phyloP scores from a whole-genome alignment of 164 flowering plant genomes.

The Umbilicus rupestris region DNA sequence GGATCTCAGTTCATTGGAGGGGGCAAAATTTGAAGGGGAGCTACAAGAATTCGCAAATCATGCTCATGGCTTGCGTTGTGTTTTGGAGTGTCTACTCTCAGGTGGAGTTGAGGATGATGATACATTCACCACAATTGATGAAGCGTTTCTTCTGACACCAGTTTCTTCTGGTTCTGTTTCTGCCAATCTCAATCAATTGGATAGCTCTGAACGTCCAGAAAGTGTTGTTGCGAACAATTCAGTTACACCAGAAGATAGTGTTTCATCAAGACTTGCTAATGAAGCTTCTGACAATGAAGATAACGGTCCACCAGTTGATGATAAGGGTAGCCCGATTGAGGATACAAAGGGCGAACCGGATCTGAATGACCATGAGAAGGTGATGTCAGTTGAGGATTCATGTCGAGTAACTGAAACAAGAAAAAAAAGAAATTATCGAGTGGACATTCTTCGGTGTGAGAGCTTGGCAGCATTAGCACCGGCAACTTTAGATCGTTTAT shows the following conservation, averaged over 20 bases:
- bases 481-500: slow-evolving; percentile 73
- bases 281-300: slow-evolving; percentile 19
- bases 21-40: slow-evolving; percentile 95
- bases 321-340: slow-evolving; percentile 18
- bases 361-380: slow-evolving; percentile 30
- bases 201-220: slow-evolving; percentile 15
- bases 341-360: slow-evolving; percentile 18
- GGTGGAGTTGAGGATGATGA: slow-evolving; percentile 56
- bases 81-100: slow-evolving; percentile 71
- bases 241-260: slow-evolving; percentile 17
- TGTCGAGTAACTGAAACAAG: slow-evolving; percentile 24
- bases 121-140: slow-evolving; percentile 18
- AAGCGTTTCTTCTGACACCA: slow-evolving; percentile 17
- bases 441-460: slow-evolving; percentile 96
- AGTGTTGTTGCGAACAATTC: slow-evolving; percentile 11
- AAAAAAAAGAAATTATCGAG: slow-evolving; percentile 53
- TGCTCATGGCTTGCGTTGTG: slow-evolving; percentile 84
- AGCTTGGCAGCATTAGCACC: slow-evolving; percentile 86
- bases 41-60: slow-evolving; percentile 98
- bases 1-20: slow-evolving; percentile 81
- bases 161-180: background rate
- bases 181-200: slow-evolving; percentile 10
- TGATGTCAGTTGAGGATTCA: slow-evolving; percentile 24
- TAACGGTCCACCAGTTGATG: slow-evolving; percentile 19
- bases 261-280: slow-evolving; percentile 20